Base-by-base conservation (phyloP, 371 early-diverging fungal species). In the Lichtheimia hyalospora region DNA sequence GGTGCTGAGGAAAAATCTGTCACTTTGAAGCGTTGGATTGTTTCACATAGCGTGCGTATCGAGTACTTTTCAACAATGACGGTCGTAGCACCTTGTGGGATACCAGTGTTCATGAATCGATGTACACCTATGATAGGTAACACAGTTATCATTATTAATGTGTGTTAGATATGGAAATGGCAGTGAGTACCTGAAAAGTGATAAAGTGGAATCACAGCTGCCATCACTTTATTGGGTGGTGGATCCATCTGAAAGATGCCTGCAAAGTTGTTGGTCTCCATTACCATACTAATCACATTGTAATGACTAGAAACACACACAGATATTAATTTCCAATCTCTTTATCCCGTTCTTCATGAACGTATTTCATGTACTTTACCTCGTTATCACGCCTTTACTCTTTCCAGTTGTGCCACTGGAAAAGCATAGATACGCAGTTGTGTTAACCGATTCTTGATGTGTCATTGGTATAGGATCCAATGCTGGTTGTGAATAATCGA, bases 1-100 rank as follows among this genome's bases (percentile, higher is more conserved):
- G 94, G 93, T 3, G 86, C 93, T n/a, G 89, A 67, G 60, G 81
- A 74, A 13, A 84, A 62, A 5, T 69, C 57, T 4, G 79, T 79
- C 42, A 88, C 74, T 53, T 77, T 74, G 71, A 82, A 72, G 3
- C 58, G 63, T 55, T 83, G 74, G 24, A 91, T 70, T 7, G 74
- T 57, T 43, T 64, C 51, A 34, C 91, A 78, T 61, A 83, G 80
- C 12, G 50, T 42, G 1, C 28, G 63, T 15, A 63, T 34, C 0
- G 54, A 58, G 15, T 63, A 57, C 12, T 54, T 52, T n/a, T 54
- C 53, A 6, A 60, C 24, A 42, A 54, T 46, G 34, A 60, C 46
- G 7, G 49, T 24, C 3, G 61, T 60, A 18, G 34, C n/a, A 21
- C 49, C 54, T 15, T 24, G 23, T 1, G 54, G n/a, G 39, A 54